Evolutionary conservation across 768 basidiomycete genomes (phyloP).

Genomic region (Boletus coccyginus): DNA sequence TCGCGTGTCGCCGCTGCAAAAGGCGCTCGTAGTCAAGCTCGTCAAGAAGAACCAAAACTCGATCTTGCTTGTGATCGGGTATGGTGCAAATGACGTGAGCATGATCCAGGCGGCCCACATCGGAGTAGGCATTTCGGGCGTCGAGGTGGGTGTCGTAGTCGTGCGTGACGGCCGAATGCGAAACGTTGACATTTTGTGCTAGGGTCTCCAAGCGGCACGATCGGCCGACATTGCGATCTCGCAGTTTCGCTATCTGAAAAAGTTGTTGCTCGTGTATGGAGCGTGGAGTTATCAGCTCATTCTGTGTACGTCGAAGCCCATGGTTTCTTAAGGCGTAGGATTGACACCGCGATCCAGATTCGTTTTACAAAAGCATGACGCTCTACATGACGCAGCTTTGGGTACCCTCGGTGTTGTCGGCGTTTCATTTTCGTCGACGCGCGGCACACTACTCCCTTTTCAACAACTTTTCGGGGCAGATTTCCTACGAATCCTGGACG

Average conservation of each 20-base stretch:
- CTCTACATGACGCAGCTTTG: conserved; percentile 99
- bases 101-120: conserved; percentile 99
- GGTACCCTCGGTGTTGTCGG: too few species aligned
- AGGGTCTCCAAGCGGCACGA: too few species aligned
- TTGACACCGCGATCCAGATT: conserved; percentile 51
- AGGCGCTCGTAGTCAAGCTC: too few species aligned
- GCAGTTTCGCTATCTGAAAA: conserved; percentile 94
- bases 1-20: too few species aligned
- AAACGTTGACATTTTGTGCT: too few species aligned
- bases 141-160: too few species aligned
- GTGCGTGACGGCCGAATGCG: too few species aligned
- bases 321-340: conserved; percentile 8
- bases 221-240: too few species aligned
- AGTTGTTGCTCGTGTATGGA: conserved; percentile 95
- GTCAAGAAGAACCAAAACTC: conserved; percentile 88
- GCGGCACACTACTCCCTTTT: too few species aligned
- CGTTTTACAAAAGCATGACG: conserved; percentile 98
- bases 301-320: conserved; percentile 51
- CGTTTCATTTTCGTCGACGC: too few species aligned
- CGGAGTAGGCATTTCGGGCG: conserved; percentile 95
- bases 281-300: conserved; percentile 99
- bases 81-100: conserved; percentile 97
- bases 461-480: too few species aligned
- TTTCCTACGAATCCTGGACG: too few species aligned
- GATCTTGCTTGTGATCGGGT: conserved; percentile 92